These are phyloP conservation scores for Talaromyces verruculosus DNA, from an alignment of 2,329 filamentous ascomycete species.

Conservation along the genomic window DNA sequence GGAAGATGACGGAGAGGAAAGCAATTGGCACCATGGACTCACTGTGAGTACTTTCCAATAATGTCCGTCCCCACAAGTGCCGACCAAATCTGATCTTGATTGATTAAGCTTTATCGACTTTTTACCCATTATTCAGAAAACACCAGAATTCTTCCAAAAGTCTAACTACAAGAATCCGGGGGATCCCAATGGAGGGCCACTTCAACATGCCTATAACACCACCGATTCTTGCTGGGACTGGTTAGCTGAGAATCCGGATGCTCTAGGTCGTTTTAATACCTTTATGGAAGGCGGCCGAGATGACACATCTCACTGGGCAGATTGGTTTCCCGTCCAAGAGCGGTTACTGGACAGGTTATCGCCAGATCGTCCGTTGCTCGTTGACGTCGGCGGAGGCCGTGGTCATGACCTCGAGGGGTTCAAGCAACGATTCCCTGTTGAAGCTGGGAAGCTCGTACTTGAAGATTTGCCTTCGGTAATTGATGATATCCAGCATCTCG, in stretches of 20 bases:
- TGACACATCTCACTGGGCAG: constrained; percentile 23
- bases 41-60: constrained; percentile 23
- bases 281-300: constrained; percentile 27
- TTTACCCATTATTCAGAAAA: constrained; percentile 23
- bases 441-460: constrained; percentile 45
- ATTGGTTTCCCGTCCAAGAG: constrained; percentile 28
- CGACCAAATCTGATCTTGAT: constrained; percentile 18
- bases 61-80: background rate
- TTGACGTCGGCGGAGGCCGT: constrained; percentile 27
- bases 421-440: constrained; percentile 34
- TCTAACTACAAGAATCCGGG: constrained; percentile 30
- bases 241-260: constrained; percentile 20
- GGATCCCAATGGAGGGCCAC: constrained; percentile 26
- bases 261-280: constrained; percentile 24
- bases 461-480: constrained; percentile 49
- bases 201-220: constrained; percentile 32
- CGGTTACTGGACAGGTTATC: constrained; percentile 23
- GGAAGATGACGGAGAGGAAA: constrained; percentile 27
- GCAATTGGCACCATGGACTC: constrained; percentile 28
- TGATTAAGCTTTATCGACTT: constrained; percentile 3
- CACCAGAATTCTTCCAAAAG: constrained; percentile 29
- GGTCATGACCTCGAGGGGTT: constrained; percentile 28
- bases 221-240: constrained; percentile 24
- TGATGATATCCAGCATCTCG: background rate
- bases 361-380: constrained; percentile 21